Base-by-base conservation (phyloP, 2,329 filamentous ascomycete species). In the Hysterium pulicare region DNA sequence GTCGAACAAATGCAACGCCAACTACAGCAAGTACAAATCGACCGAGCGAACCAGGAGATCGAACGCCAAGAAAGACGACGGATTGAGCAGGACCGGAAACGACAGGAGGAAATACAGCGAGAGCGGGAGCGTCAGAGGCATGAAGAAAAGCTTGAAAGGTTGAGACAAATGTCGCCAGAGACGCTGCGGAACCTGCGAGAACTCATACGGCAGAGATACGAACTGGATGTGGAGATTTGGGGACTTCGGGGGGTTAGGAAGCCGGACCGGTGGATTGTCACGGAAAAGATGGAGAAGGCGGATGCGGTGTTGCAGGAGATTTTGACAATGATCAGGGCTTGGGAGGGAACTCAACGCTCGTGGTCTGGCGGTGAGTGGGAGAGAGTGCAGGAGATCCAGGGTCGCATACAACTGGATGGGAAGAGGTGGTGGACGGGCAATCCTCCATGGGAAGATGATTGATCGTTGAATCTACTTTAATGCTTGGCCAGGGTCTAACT, bases 181-280 rank as follows among this genome's bases (percentile, higher is more conserved):
- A 19, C 34, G 17, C 21, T 37, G 17, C 34, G 34, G 11, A 13
- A 15, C 11, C 34, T 37, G 13, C 17, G 17, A 9, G 21, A 37
- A 13, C 34, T 37, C 19, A 37, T 37, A 3, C 34, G 34, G 13
- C 34, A 20, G 8, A 37, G 20, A 24, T 37, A 37, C 13, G 34
- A 37, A 20, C 21, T 37, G n/a, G 34, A 37, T 24, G 20, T 37
- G 34, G 34, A 15, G 6, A 37, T 37, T 11, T 37, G 34, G 34
- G 34, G n/a, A 8, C 11, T 19, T 7, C 10, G 34, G n/a, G 20
- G 21, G 6, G 34, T 37, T 11, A 15, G 34, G 21, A 20, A 13
- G 17, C 17, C 21, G 3, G 5, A 19, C 4, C 21, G 34, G 21
- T 20, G n/a, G 21, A 13, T 19, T 37, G 34, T 37, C 9, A 13